Conservation (phyloP, 108 stramenopile genomes). For the Nannochloropsis salina region DNA sequence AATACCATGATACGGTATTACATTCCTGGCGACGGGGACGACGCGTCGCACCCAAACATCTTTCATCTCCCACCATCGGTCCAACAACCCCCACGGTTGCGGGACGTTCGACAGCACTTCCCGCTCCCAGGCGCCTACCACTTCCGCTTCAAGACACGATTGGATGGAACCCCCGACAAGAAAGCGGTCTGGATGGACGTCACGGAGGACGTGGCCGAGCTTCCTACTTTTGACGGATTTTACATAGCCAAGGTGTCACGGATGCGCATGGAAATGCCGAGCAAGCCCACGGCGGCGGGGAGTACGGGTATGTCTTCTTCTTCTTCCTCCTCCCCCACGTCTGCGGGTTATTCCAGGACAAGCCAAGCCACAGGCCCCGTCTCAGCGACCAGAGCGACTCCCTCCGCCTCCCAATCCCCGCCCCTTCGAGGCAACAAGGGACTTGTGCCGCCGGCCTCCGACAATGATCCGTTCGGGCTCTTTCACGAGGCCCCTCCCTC, state of each 20-base stretch:
- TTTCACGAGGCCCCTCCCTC: neutral
- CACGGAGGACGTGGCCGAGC: constrained; percentile 19
- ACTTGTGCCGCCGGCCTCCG: neutral
- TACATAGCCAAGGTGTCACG: constrained; percentile 18
- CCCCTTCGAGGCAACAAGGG: neutral
- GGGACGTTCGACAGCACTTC: constrained; percentile 70
- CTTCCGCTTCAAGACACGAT: constrained; percentile 83
- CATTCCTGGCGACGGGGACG: constrained; percentile 88
- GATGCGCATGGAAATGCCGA: constrained; percentile 18
- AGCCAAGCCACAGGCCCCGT: neutral
- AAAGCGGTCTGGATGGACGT: constrained; percentile 29
- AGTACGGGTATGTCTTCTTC: neutral
- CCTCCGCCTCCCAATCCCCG: neutral
- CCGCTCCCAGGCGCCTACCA: constrained; percentile 87
- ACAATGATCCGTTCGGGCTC: neutral
- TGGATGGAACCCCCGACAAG: constrained; percentile 26
- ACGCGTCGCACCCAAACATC: constrained; percentile 78
- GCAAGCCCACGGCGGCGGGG: constrained; percentile 3
- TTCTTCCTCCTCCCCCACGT: neutral
- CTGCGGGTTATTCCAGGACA: neutral
- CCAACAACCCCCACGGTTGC: constrained; percentile 61
- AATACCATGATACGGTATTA: constrained; percentile 60
- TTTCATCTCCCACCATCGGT: constrained; percentile 55
- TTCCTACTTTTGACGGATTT: constrained; percentile 19
- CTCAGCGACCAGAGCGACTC: neutral